Conservation (phyloP, 768 basidiomycete species). For the Mycena alexandri region DNA sequence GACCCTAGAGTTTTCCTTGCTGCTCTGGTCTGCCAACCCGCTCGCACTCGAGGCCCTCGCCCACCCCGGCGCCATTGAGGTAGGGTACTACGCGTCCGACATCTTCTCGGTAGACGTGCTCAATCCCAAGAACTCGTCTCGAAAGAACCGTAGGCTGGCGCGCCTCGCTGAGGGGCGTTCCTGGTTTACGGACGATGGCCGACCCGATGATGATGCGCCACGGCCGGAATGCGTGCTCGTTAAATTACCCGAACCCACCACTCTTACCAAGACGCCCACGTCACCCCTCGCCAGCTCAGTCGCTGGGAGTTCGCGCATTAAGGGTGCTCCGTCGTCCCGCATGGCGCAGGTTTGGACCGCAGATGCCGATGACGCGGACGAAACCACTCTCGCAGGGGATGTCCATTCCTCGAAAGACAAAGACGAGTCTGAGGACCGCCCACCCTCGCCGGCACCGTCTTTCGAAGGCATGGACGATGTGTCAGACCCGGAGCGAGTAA, state of each 20-base stretch:
- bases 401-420: neutral
- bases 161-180: conserved; percentile 25
- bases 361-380: conserved; percentile 5
- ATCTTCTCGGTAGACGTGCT: conserved; percentile 30
- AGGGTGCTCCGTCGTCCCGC: conserved; percentile 23
- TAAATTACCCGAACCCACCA: conserved; percentile 9
- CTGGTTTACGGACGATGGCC: conserved; percentile 29
- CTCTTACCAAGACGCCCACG: conserved; percentile 6
- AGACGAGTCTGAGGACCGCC: neutral
- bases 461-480: conserved; percentile 25
- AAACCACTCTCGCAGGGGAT: neutral
- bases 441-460: conserved; percentile 28
- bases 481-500: conserved; percentile 26
- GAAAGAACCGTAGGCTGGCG: conserved; percentile 30
- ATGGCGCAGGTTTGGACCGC: conserved; percentile 30
- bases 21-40: conserved; percentile 26
- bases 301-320: neutral
- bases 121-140: conserved; percentile 26
- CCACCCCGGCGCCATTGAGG: conserved; percentile 34
- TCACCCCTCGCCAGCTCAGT: neutral
- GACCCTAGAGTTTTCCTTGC: conserved; percentile 27
- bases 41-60: conserved; percentile 36
- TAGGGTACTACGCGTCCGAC: conserved; percentile 30
- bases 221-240: conserved; percentile 30
- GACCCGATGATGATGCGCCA: conserved; percentile 26